These are phyloP conservation scores for Alternaria triticimaculans DNA, from an alignment of 2,329 filamentous ascomycete species.

Conservation along the genomic window DNA sequence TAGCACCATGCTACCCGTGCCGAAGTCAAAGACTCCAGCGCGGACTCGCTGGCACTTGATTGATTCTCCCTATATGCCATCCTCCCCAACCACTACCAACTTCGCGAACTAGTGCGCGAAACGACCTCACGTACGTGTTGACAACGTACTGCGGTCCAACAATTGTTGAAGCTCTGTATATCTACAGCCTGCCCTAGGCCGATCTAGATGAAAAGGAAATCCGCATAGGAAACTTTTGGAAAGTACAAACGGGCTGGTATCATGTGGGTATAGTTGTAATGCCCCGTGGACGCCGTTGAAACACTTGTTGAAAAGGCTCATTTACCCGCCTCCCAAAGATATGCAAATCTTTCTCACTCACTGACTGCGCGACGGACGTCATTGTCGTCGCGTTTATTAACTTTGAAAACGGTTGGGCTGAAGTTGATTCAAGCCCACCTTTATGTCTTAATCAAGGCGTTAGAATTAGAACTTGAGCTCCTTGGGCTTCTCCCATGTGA, in stretches of 20 bases:
- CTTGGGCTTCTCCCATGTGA: slow-evolving; percentile 99
- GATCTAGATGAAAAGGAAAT: slow-evolving; percentile 25
- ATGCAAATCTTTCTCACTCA: slow-evolving; percentile 41
- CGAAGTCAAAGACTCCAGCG: not conserved
- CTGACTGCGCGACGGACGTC: not conserved
- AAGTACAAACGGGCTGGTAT: slow-evolving; percentile 36
- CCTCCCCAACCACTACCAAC: not conserved
- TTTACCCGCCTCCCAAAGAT: slow-evolving; percentile 43
- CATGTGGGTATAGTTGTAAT: slow-evolving; percentile 36
- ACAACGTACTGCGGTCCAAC: slow-evolving; percentile 33
- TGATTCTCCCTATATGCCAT: slow-evolving; percentile 1
- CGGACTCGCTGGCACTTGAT: not conserved
- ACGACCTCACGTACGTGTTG: slow-evolving; percentile 33
- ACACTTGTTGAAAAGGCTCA: slow-evolving; percentile 50
- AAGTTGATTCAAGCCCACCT: slow-evolving; percentile 51
- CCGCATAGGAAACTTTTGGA: slow-evolving; percentile 41
- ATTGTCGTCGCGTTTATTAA: slow-evolving; percentile 24
- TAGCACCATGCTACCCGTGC: not conserved
- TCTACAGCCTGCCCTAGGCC: slow-evolving; percentile 23
- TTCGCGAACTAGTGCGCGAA: slow-evolving; percentile 6
- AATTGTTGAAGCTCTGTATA: slow-evolving; percentile 32
- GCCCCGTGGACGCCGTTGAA: slow-evolving; percentile 44
- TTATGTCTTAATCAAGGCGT: slow-evolving; percentile 30
- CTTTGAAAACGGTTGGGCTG: slow-evolving; percentile 26
- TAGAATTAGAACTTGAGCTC: slow-evolving; percentile 79